phyloP scores from a whole-genome alignment of 2,329 filamentous ascomycete species.

The Aspergillus sp. region DNA sequence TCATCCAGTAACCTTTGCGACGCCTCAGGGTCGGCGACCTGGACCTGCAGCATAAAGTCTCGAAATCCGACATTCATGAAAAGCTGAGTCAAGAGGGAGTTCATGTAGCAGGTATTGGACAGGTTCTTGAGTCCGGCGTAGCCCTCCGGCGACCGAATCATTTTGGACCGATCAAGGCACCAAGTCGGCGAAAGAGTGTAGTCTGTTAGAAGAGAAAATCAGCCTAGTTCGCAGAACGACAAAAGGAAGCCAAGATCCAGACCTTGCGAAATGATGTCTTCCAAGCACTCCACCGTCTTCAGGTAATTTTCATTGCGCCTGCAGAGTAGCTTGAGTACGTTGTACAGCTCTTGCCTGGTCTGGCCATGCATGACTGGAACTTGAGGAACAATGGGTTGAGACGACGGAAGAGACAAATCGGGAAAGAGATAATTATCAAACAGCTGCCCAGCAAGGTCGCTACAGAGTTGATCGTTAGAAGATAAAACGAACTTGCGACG shows the following conservation, averaged over 20 bases:
- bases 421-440: slow-evolving; percentile 62
- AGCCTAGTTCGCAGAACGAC: slow-evolving; percentile 10
- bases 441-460: slow-evolving; percentile 42
- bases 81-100: slow-evolving; percentile 85
- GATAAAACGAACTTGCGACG: neutral
- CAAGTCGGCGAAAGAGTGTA: slow-evolving; percentile 55
- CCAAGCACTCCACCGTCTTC: slow-evolving; percentile 44
- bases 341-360: slow-evolving; percentile 52
- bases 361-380: slow-evolving; percentile 45
- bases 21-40: slow-evolving; percentile 45
- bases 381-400: slow-evolving; percentile 21
- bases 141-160: slow-evolving; percentile 65
- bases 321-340: slow-evolving; percentile 50
- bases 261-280: slow-evolving; percentile 44
- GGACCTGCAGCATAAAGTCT: slow-evolving; percentile 64
- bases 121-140: slow-evolving; percentile 88
- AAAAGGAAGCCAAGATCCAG: slow-evolving; percentile 22
- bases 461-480: slow-evolving; percentile 9
- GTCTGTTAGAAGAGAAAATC: slow-evolving; percentile 29
- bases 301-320: slow-evolving; percentile 43
- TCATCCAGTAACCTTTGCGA: slow-evolving; percentile 62
- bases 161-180: slow-evolving; percentile 55
- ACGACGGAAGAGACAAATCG: slow-evolving; percentile 30
- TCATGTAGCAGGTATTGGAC: slow-evolving; percentile 94
- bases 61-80: slow-evolving; percentile 93